Conservation (phyloP, 2,329 filamentous ascomycete genomes). For the Blumeriella jaapii region DNA sequence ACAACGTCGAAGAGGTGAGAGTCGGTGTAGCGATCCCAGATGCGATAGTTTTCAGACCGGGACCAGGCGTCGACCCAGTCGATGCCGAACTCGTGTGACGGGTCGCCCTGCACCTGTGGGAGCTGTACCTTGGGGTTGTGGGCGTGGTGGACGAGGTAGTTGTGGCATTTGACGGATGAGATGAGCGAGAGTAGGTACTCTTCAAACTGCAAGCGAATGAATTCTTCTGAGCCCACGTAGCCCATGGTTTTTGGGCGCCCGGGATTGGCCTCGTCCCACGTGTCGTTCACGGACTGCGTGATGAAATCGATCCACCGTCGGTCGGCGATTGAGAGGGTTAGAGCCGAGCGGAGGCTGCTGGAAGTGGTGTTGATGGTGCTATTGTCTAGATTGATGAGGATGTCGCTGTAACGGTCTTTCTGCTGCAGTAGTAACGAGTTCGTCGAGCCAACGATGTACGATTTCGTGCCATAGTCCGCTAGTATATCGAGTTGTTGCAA, state of each 20-base stretch:
- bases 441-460: conserved; percentile 93
- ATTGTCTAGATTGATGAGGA: conserved; percentile 92
- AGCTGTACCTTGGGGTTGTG: conserved; percentile 50
- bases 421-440: conserved; percentile 91
- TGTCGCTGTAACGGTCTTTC: conserved; percentile 90
- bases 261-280: conserved; percentile 90
- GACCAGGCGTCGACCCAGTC: conserved; percentile 87
- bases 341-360: conserved; percentile 60
- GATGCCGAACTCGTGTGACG: conserved; percentile 67
- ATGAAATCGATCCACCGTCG: conserved; percentile 94
- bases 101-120: conserved; percentile 67
- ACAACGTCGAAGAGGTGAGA: conserved; percentile 88
- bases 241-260: conserved; percentile 86
- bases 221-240: conserved; percentile 92
- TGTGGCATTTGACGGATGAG: conserved; percentile 81
- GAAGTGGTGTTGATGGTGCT: conserved; percentile 76
- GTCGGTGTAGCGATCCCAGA: conserved; percentile 75
- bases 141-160: conserved; percentile 43
- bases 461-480: conserved; percentile 88
- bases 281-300: conserved; percentile 86
- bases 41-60: conserved; percentile 78
- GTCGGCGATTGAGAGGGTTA: conserved; percentile 74
- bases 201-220: conserved; percentile 93
- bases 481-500: conserved; percentile 90
- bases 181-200: conserved; percentile 88